Percentiles rank a stretch among this genome's conserved stretches.
phyloP scores from a whole-genome alignment of 139 green algal genomes.

The Pycnococcus provasolii region DNA sequence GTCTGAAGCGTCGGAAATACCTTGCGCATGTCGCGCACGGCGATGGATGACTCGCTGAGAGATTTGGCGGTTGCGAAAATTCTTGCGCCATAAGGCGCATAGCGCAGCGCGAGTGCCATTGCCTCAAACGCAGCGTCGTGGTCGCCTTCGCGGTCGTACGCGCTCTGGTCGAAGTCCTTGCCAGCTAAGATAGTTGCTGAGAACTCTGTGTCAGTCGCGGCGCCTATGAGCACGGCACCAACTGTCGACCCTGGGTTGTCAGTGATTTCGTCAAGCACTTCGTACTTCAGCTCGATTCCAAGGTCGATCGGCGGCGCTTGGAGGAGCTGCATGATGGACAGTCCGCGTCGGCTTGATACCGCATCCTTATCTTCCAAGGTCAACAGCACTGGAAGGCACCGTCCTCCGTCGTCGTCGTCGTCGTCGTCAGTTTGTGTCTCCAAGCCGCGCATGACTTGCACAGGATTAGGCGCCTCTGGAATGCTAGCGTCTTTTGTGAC shows the following conservation, averaged over 20 bases:
- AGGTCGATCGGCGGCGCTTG: slow-evolving; percentile 2
- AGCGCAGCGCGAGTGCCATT: neutral
- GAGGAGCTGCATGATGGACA: neutral
- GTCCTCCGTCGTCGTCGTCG: too few relatives aligned
- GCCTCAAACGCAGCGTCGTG: neutral
- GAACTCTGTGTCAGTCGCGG: neutral
- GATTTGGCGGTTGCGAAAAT: neutral
- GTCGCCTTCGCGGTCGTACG: neutral
- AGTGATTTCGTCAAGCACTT: neutral
- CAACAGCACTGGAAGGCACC: too few relatives aligned
- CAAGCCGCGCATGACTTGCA: too few relatives aligned
- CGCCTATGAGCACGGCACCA: neutral
- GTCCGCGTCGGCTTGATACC: neutral
- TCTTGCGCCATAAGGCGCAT: neutral
- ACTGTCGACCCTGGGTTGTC: neutral
- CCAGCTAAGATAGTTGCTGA: neutral
- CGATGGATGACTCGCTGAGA: neutral
- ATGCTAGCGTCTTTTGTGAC: too few relatives aligned
- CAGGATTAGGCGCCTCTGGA: too few relatives aligned
- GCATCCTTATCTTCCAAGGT: neutral
- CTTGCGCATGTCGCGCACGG: neutral
- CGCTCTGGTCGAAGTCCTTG: slow-evolving; percentile 1
- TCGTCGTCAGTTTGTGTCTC: too few relatives aligned
- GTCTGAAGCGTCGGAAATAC: neutral
- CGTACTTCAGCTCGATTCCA: neutral